phyloP scores from a whole-genome alignment of 805 yeast genomes.

The Yarrowia sp. region DNA sequence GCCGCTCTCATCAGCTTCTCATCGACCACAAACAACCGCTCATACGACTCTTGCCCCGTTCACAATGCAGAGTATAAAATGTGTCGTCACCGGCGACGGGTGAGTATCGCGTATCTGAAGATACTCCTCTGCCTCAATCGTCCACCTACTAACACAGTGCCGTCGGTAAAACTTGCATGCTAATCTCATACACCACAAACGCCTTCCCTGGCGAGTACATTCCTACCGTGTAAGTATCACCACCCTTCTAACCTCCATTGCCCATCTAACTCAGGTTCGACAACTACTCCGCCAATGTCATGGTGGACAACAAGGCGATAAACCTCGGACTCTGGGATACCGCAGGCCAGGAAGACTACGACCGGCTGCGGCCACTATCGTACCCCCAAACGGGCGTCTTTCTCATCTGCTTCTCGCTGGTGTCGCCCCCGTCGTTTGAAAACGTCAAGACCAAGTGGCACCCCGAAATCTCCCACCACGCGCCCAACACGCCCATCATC shows the following conservation, averaged over 20 bases:
- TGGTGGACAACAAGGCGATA: conserved; percentile 81
- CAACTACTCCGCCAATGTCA: conserved; percentile 84
- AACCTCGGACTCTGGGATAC: conserved; percentile 94
- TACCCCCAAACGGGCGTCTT: conserved; percentile 93
- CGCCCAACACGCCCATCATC: conserved; percentile 70
- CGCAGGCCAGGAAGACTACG: conserved; percentile 94
- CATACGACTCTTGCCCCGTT: not conserved
- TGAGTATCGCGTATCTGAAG: conserved; percentile 40
- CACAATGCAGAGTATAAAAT: conserved; percentile 81
- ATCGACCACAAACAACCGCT: not conserved
- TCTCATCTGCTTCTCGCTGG: conserved; percentile 82
- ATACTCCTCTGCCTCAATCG: not conserved
- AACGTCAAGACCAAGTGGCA: conserved; percentile 84
- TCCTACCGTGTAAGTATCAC: conserved; percentile 70
- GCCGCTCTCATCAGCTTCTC: too few species aligned
- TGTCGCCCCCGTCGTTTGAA: conserved; percentile 78
- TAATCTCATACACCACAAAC: conserved; percentile 88
- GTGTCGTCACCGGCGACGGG: conserved; percentile 95
- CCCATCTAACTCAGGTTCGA: conserved; percentile 59
- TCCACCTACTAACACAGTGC: conserved; percentile 56
- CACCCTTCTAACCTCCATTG: not conserved
- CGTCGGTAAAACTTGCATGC: conserved; percentile 89
- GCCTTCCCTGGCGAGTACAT: conserved; percentile 92
- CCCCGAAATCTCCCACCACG: conserved; percentile 86
- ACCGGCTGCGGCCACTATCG: conserved; percentile 84